phyloP scores from a whole-genome alignment of 192 early-diverging fungal species.

The Glomus cerebriforme region DNA sequence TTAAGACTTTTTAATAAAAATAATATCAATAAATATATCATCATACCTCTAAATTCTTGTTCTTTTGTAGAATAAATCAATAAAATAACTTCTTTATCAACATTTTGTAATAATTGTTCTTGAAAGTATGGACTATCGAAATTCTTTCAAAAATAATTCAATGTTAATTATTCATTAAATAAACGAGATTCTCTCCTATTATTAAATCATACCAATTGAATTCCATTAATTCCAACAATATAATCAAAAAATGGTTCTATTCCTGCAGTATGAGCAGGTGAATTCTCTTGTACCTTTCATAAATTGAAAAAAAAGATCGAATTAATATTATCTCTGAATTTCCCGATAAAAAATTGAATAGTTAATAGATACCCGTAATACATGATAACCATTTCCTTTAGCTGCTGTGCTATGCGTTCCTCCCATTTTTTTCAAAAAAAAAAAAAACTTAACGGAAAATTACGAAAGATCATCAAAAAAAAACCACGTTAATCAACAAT shows the following conservation, averaged over 20 bases:
- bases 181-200: not conserved
- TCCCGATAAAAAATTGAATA: not conserved
- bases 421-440: constrained; percentile 9
- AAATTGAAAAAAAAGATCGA: not conserved
- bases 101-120: constrained; percentile 46
- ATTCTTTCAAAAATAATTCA: not conserved
- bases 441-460: too few species aligned
- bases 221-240: constrained; percentile 63
- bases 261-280: constrained; percentile 66
- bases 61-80: constrained; percentile 63
- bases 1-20: not conserved
- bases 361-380: constrained; percentile 55
- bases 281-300: constrained; percentile 63
- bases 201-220: constrained; percentile 43
- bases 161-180: not conserved
- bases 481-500: too few species aligned
- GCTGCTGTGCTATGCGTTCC: constrained; percentile 23
- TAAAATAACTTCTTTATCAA: constrained; percentile 51
- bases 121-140: constrained; percentile 46
- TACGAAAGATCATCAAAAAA: too few species aligned
- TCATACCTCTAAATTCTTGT: constrained; percentile 52
- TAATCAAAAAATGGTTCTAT: constrained; percentile 79
- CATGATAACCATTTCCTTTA: constrained; percentile 61
- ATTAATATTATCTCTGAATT: not conserved
- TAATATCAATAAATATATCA: too few species aligned